Base-by-base conservation (phyloP, 2,329 filamentous ascomycete species). In the Coniochaeta pulveracea region DNA sequence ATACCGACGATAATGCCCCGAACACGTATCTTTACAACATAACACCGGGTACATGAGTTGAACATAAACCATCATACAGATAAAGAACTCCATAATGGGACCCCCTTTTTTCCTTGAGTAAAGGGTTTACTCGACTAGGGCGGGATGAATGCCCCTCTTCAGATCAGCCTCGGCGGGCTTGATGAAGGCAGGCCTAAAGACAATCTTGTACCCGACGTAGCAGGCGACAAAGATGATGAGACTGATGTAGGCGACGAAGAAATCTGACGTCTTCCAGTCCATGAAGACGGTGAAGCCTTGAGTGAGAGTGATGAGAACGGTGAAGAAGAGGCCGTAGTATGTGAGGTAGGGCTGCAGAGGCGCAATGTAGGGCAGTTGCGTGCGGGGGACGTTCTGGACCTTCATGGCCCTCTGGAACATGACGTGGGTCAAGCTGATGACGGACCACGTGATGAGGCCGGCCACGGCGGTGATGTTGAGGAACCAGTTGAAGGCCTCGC, bases 271-370 rank as follows among this genome's bases (percentile, higher is more conserved):
- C 45, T 57, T 61, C 71, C 78, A 83, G 6, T 64, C 43, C 25
- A 83, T 75, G 48, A 81, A 83, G 5, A 69, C 66, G 8, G 73
- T 74, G 54, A 83, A 84, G 4, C 79, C 80, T 47, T 76, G 76
- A 0, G 79, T 82, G 15, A 83, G 38, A 33, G 76, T 64, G 39
- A 84, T 76, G 32, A 82, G 51, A 3, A 69, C 39, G 52, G 69
- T 78, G 56, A 80, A 78, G 50, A 76, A 70, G 4, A 81, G 58
- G 3, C 78, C 78, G 44, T 78, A 80, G 54, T 63, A 76, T 1
- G 76, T 67, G 26, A 79, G 62, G 46, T 61, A 82, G 0, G 78
- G 78, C 54, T 81, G 75, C 38, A 70, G 56, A 8, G 71, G 62
- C 2, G 76, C 74, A 17, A 57, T 60, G 52, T 79, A 83, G 1